These are phyloP conservation scores for Primulina eburnea DNA, from an alignment of 257 asterid genomes.

Conservation along the genomic window DNA sequence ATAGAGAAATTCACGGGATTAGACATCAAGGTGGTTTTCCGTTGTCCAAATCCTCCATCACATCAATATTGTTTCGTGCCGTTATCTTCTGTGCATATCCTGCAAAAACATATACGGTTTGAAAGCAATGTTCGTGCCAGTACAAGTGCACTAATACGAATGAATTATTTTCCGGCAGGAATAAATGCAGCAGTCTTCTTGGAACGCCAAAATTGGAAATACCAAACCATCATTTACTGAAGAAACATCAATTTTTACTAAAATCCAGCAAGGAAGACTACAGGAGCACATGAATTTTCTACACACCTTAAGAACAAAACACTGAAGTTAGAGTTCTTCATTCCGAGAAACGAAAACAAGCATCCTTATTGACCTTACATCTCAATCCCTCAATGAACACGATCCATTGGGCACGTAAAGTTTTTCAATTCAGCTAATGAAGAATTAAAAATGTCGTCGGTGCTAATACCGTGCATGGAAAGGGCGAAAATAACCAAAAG, in stretches of 20 bases:
- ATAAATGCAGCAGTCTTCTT: background rate
- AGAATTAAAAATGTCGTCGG: background rate
- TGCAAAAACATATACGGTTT: conserved; percentile 31
- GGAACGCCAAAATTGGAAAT: background rate
- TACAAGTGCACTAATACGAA: background rate
- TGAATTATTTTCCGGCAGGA: background rate
- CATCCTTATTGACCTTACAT: background rate
- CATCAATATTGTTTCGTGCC: conserved; percentile 61
- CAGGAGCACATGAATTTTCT: background rate
- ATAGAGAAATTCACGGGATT: background rate
- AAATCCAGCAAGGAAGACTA: background rate
- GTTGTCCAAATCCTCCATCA: conserved; percentile 88
- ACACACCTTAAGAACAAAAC: background rate
- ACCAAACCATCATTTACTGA: background rate
- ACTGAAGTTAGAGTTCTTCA: background rate
- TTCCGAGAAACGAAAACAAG: background rate
- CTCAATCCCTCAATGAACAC: background rate
- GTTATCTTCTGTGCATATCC: conserved; percentile 96
- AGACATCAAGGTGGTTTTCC: conserved; percentile 51
- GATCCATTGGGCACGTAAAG: background rate
- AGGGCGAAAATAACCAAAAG: background rate
- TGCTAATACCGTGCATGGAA: background rate
- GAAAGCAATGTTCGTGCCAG: background rate
- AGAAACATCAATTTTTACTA: background rate
- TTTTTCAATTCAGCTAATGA: background rate